These are phyloP conservation scores for Colletotrichum magnum DNA, from an alignment of 2,329 filamentous ascomycete genomes.

Conservation along the genomic window DNA sequence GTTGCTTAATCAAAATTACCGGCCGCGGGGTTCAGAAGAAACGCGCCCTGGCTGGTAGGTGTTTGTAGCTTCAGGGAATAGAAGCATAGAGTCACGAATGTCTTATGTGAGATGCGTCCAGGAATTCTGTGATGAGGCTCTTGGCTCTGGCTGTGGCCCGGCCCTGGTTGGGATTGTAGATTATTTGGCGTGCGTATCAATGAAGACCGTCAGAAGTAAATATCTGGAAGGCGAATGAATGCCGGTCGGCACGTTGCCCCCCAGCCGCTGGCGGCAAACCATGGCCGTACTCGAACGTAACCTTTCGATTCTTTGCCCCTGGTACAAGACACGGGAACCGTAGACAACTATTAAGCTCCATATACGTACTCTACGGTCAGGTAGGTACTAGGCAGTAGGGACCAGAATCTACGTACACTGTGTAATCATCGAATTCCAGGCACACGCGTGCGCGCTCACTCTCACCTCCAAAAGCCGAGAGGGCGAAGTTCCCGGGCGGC, in stretches of 20 bases:
- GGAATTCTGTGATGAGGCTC: too few relatives aligned
- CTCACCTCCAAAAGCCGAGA: neutral
- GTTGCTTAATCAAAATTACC: constrained; percentile 43
- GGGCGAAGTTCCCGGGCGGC: neutral
- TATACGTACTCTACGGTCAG: too few relatives aligned
- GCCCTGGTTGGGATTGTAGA: too few relatives aligned
- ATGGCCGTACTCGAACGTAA: neutral
- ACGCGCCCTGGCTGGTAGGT: constrained; percentile 39
- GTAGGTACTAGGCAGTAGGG: too few relatives aligned
- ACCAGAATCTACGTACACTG: neutral
- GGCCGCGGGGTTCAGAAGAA: constrained; percentile 39
- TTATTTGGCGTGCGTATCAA: too few relatives aligned
- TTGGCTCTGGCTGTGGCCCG: too few relatives aligned
- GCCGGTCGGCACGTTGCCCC: neutral
- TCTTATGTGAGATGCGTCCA: neutral
- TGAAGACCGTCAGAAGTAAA: too few relatives aligned
- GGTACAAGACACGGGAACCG: too few relatives aligned
- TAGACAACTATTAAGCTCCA: too few relatives aligned
- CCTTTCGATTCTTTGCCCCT: too few relatives aligned
- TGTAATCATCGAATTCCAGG: neutral
- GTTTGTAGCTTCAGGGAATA: constrained; percentile 44
- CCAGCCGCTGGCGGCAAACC: neutral
- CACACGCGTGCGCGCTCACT: neutral
- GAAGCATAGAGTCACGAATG: constrained; percentile 41
- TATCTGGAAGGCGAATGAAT: too few relatives aligned